phyloP scores from a whole-genome alignment of 2,329 filamentous ascomycete genomes.

The Ophiosphaerella korrae region DNA sequence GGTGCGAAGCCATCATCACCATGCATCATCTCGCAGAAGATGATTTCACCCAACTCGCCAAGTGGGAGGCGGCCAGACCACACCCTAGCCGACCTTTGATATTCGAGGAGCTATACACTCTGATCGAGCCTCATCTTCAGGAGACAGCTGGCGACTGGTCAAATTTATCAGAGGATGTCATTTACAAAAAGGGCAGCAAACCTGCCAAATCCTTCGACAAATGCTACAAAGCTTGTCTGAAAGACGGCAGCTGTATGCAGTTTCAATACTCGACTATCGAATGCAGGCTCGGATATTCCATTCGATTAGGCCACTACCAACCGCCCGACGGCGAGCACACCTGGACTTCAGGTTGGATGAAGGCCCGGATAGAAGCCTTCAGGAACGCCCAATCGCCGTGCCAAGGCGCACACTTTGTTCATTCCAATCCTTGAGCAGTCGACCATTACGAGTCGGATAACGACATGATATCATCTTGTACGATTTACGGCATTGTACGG shows the following conservation, averaged over 20 bases:
- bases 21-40: constrained; percentile 42
- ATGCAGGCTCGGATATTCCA: constrained; percentile 34
- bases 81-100: constrained; percentile 34
- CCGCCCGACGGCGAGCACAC: constrained; percentile 22
- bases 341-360: constrained; percentile 42
- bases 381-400: constrained; percentile 36
- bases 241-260: constrained; percentile 38
- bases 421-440: constrained; percentile 38
- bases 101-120: constrained; percentile 41
- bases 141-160: constrained; percentile 38
- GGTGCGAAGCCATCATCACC: constrained; percentile 52
- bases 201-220: constrained; percentile 32
- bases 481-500: constrained; percentile 33
- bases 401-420: constrained; percentile 39
- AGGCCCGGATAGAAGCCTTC: constrained; percentile 35
- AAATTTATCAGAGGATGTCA: constrained; percentile 39
- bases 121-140: constrained; percentile 34
- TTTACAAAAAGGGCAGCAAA: constrained; percentile 21
- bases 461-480: constrained; percentile 24
- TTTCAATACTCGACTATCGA: constrained; percentile 37
- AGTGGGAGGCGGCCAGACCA: constrained; percentile 33
- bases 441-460: constrained; percentile 10
- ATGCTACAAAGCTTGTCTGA: constrained; percentile 36
- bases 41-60: constrained; percentile 34
- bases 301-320: constrained; percentile 37